These are phyloP conservation scores for Wickerhamiella kazuoi DNA, from an alignment of 805 yeast genomes.

Conservation along the genomic window DNA sequence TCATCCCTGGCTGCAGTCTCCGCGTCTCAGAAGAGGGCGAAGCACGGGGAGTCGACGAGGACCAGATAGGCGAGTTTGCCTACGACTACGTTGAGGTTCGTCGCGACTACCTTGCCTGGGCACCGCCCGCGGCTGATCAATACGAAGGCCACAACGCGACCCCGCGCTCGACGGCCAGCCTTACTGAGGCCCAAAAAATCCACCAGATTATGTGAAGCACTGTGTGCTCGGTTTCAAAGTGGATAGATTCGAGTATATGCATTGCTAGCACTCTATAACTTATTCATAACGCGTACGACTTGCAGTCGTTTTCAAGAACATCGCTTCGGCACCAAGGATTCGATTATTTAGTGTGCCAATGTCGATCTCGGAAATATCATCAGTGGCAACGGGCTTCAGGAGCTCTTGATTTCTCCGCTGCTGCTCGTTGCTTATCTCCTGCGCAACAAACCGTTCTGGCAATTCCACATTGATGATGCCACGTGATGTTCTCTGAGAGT, in stretches of 20 bases:
- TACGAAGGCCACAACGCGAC: not conserved
- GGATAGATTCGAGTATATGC: too few species aligned
- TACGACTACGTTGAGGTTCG: constrained; percentile 94
- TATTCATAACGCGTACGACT: not conserved
- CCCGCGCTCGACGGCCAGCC: not conserved
- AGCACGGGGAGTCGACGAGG: constrained; percentile 82
- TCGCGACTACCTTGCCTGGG: constrained; percentile 48
- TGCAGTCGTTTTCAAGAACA: not conserved
- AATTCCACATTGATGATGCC: not conserved
- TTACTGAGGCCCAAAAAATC: constrained; percentile 2
- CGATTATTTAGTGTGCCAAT: not conserved
- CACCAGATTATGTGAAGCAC: not conserved
- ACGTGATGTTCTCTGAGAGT: not conserved
- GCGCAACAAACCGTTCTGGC: not conserved
- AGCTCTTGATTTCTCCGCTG: not conserved
- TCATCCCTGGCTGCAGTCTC: constrained; percentile 64
- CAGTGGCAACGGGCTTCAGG: not conserved
- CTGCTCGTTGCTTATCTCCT: not conserved
- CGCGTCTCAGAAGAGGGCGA: constrained; percentile 76
- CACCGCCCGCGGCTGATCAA: constrained; percentile 17
- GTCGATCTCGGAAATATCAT: not conserved
- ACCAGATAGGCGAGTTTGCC: constrained; percentile 97
- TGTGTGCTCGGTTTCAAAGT: too few species aligned
- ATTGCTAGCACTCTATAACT: too few species aligned
- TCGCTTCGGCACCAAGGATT: not conserved